Evolutionary conservation across 805 yeast species (phyloP), one percentile per base, ranked within the genome.

Genomic region (Wickerhamia fluorescens): DNA sequence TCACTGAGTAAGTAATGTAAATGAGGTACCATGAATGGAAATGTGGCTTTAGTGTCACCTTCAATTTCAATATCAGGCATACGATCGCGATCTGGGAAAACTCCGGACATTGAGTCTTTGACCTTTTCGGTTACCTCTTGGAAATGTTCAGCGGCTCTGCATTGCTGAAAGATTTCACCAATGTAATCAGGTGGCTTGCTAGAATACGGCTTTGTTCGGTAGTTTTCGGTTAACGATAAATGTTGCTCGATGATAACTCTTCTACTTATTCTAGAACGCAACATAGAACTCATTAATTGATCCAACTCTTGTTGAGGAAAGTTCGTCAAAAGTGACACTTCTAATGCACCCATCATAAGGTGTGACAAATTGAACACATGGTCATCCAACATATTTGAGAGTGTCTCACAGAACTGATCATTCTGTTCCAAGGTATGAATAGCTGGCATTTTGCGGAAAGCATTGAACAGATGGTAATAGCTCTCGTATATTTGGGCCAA

Each of bases 181-280:
- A 71, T 54, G 52, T 73, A 66, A 55, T 71, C 66, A 16, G 76
- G 63, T 10, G 81, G 71, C 49, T 70, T 65, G 24, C 44, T 46
- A 18, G 58, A 60, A 34, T 70, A 55, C 6, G 72, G 72, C 16
- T 70, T 70, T 4, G 51, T 42, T 29, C 60, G 56, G 51, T 74
- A 80, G 35, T 81, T 73, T 20, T 75, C 71, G 0, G 94, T 74
- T 29, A 92, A 67, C 7, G 92, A 75, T 21, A 85, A 58, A 57
- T 92, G 97, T 51, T 89, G 95, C 57, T 89, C 95, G 24, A 86
- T 85, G 38, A 89, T 80, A 26, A 89, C 80, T 42, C 97, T 66
- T 57, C 98, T 67, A 41, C 94, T 80, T 22, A 89, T 84, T 47
- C 98, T 71, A 4, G 94, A 84, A 31, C 95, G 66, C 24, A 89